phyloP scores from a whole-genome alignment of 73 alveolate species.

The Paraurostyla sp. region DNA sequence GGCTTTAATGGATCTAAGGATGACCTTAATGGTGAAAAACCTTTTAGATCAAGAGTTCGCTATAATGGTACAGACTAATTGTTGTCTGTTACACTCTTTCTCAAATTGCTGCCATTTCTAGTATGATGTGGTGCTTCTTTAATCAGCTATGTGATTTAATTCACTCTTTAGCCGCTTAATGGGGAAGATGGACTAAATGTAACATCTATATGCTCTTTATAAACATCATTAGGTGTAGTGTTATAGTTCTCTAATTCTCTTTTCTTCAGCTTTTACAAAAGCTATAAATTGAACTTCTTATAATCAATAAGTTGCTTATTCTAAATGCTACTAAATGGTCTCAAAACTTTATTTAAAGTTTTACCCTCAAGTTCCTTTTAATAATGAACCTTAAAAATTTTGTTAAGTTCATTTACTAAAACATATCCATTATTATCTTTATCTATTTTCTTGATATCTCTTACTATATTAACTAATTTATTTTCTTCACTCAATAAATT shows the following conservation, averaged over 20 bases:
- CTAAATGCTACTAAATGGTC: slow-evolving; percentile 54
- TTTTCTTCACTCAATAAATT: slow-evolving; percentile 1
- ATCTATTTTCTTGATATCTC: slow-evolving; percentile 55
- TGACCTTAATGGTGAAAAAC: background rate
- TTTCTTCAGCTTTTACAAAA: background rate
- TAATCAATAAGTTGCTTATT: slow-evolving; percentile 64
- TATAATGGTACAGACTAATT: background rate
- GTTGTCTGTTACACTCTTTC: slow-evolving; percentile 40
- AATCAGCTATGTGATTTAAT: background rate
- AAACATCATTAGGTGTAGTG: background rate
- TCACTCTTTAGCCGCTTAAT: slow-evolving; percentile 29
- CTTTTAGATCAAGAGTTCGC: background rate
- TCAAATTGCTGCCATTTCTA: slow-evolving; percentile 7
- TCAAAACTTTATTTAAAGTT: slow-evolving; percentile 39
- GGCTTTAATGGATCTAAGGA: slow-evolving; percentile 14
- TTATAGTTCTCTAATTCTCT: background rate
- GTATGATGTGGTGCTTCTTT: background rate
- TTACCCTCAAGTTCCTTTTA: slow-evolving; percentile 56
- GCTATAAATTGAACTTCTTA: slow-evolving; percentile 34
- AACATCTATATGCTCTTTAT: slow-evolving; percentile 25
- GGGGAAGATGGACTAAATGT: slow-evolving; percentile 39
- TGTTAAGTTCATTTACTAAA: slow-evolving; percentile 43
- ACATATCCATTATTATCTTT: slow-evolving; percentile 59
- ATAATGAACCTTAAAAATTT: slow-evolving; percentile 41
- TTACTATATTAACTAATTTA: slow-evolving; percentile 14